Evolutionary conservation across 192 early-diverging fungal species (phyloP), one percentile per base, ranked within the genome.

Genomic region (Gamsiella multidivaricata): DNA sequence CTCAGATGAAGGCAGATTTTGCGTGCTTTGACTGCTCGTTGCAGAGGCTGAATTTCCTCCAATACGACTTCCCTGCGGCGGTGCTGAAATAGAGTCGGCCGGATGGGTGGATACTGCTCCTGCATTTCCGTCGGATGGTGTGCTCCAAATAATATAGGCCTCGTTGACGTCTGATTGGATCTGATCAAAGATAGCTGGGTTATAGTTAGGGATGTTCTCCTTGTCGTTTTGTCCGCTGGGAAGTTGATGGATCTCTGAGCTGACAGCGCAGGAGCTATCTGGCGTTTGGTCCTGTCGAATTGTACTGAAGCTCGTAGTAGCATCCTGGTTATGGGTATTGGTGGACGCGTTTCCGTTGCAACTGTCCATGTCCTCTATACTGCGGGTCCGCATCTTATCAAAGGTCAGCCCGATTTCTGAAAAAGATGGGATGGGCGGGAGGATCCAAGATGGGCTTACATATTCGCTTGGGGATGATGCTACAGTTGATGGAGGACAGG

Each of bases 381-480:
- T 57, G 23, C 34, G 62, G 18, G 53, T 57, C 14, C 69, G 59
- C 22, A 22, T 31, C 34, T 63, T 78, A 22, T 69, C 74, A 37
- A 78, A 64, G 18, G 28, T 62, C 5, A 78, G 31, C 0, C 65
- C 74, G 31, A 78, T 67, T 37, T 78, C 74, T 17, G 74, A 46
- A 46, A 78, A 78, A 29, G 65, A 54, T 0, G 74, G 65, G 14
- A 78, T 78, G 0, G 74, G 74, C 2, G 74, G 74, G 8, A 78
- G 60, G 15, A 69, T 39, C 45, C 54, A 78, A 2, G 65, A 41
- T 22, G 74, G 29, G 9, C 53, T 15, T 14, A 67, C 61, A 17
- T 68, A 54, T 20, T 76, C 64, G 10, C 50, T 61, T 3, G 63
- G 42, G 9, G 63, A 66, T 11, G 71, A 54, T 28, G 39, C 39